Evolutionary conservation across 2,329 filamentous ascomycete genomes (phyloP), one percentile per base, ranked within the genome.

Genomic region (Colletotrichum sp.): DNA sequence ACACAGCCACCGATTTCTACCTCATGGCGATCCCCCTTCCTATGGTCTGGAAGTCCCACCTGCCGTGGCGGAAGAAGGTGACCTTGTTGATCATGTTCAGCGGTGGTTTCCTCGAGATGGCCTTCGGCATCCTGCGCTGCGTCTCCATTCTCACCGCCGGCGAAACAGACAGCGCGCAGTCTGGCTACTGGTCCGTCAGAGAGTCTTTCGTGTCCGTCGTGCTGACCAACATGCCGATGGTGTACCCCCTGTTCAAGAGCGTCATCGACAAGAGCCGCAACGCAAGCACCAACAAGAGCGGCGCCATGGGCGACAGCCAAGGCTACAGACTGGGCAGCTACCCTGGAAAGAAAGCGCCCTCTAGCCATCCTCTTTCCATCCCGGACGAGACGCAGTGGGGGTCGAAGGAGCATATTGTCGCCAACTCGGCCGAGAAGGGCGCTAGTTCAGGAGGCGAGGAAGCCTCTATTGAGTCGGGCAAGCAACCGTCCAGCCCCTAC

Each of bases 181-280:
- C 79, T 2, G 81, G 81, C 5, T 82, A 81, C 74, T 85, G 83
- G 83, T 83, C 83, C 34, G 79, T 83, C 68, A 80, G 83, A 34
- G 83, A 84, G 74, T 83, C 82, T 1, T 85, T 85, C 73, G 83
- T 85, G 64, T 83, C 82, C 8, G 78, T 84, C 16, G 81, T 84
- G 31, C 76, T 84, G 54, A 83, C 83, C 16, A 85, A 85, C 69
- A 78, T 84, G 76, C 83, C 83, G 4, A 83, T 84, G 79, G 76
- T 85, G 8, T 84, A 85, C 62, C 81, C 83, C 12, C 77, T 83
- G 6, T 78, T 81, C 70, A 77, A 75, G 65, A 73, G 38, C 2
- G 70, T 76, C 15, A 74, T 80, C 11, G 77, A 80, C 11, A 79
- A 78, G 47, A 74, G 75, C 5, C 63, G 75, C 11, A 78, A 38